Evolutionary conservation across 2,329 filamentous ascomycete genomes (phyloP).

Genomic region (Sarocladiaceae sp.): DNA sequence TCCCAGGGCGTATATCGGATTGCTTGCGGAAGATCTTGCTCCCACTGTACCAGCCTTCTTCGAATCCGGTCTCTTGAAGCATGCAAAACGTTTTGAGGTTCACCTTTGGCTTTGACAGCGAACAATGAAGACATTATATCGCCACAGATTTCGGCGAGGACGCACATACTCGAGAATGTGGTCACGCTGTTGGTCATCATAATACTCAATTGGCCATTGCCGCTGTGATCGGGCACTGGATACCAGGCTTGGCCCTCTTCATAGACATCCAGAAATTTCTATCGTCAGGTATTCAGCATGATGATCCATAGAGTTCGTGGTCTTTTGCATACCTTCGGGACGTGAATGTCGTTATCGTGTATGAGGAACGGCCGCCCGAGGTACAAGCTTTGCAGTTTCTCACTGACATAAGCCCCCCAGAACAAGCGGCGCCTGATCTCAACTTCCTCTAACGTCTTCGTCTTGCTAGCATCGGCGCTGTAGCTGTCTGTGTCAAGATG

Average conservation of each 20-base stretch:
- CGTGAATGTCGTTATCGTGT: constrained; percentile 17
- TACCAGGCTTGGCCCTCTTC: not conserved
- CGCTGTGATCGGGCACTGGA: not conserved
- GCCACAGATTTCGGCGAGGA: constrained; percentile 1
- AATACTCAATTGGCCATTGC: not conserved
- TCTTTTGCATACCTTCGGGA: constrained; percentile 17
- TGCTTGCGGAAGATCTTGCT: not conserved
- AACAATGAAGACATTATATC: constrained; percentile 3
- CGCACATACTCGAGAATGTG: not conserved
- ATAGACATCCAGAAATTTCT: constrained; percentile 1
- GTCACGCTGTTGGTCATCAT: not conserved
- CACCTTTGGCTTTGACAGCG: constrained; percentile 2
- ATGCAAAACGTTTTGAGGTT: not conserved
- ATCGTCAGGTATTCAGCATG: too few species aligned
- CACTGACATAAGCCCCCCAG: constrained; percentile 27
- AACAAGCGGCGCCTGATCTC: constrained; percentile 27
- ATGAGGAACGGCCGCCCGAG: constrained; percentile 22
- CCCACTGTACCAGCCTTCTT: not conserved
- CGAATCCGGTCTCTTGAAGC: not conserved
- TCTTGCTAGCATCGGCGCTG: constrained; percentile 12
- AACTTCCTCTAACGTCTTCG: constrained; percentile 19
- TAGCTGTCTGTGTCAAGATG: constrained; percentile 25
- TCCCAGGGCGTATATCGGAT: not conserved
- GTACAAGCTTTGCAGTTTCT: constrained; percentile 26
- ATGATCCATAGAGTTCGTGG: too few species aligned